Evolutionary conservation across 2,329 filamentous ascomycete species (phyloP).

Genomic region (Tolypocladium cylindrosporum): DNA sequence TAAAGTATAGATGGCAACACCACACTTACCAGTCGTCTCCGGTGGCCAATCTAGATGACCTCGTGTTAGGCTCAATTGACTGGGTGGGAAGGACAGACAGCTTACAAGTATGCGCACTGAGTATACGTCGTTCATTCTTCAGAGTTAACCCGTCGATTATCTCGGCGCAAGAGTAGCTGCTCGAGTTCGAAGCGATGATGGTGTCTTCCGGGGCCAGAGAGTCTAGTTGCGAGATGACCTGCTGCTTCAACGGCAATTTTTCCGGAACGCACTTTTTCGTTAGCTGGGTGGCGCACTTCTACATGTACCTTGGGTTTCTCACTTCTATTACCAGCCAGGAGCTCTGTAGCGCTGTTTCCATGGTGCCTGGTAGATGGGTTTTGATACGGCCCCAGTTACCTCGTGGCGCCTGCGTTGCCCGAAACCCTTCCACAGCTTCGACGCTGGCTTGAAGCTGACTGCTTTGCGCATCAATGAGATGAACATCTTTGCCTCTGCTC

Average conservation of each 20-base stretch:
- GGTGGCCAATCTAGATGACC: conserved; percentile 18
- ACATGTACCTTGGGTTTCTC: not conserved
- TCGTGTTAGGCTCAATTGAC: not conserved
- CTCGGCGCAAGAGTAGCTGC: conserved; percentile 32
- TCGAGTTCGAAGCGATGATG: conserved; percentile 36
- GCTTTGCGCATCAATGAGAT: conserved; percentile 16
- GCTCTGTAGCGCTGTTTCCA: conserved; percentile 10
- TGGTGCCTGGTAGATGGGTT: conserved; percentile 8
- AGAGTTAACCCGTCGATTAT: conserved; percentile 27
- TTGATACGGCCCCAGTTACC: conserved; percentile 11
- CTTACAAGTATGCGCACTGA: conserved; percentile 34
- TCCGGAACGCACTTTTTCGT: conserved; percentile 31
- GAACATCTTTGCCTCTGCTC: conserved; percentile 17
- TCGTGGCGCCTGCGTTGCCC: conserved; percentile 1
- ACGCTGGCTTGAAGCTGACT: conserved; percentile 15
- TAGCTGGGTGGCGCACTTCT: not conserved
- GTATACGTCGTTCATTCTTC: conserved; percentile 21
- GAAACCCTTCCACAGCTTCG: conserved; percentile 14
- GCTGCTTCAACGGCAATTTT: conserved; percentile 27
- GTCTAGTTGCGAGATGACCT: conserved; percentile 28
- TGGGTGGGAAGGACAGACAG: not conserved
- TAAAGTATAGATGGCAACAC: not conserved
- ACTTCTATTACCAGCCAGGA: conserved; percentile 20
- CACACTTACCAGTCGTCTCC: conserved; percentile 15
- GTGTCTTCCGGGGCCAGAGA: conserved; percentile 20